Conservation (phyloP, 1,284 basidiomycete species). For the Sparassis latifolia region DNA sequence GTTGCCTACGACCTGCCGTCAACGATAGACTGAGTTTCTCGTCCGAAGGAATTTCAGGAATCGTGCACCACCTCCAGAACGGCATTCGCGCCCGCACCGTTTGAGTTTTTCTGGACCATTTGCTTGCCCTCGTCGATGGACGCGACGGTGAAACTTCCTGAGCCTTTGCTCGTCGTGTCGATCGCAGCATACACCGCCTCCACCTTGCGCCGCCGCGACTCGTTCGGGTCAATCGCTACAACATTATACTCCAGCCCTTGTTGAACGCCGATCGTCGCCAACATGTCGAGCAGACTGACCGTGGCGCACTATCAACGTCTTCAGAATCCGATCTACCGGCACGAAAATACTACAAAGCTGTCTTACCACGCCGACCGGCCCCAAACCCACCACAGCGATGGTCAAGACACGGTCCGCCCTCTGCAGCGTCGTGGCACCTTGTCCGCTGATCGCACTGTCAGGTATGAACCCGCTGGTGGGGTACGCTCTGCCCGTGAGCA, state of each 20-base stretch:
- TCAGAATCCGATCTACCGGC: background rate
- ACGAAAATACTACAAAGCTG: background rate
- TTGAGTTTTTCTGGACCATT: slow-evolving; percentile 44
- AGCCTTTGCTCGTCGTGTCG: slow-evolving; percentile 35
- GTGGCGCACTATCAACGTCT: slow-evolving; percentile 40
- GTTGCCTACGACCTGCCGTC: slow-evolving; percentile 71
- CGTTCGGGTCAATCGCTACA: slow-evolving; percentile 57
- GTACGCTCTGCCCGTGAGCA: slow-evolving; percentile 51
- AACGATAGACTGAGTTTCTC: no score
- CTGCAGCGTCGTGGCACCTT: slow-evolving; percentile 17
- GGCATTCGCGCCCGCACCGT: slow-evolving; percentile 51
- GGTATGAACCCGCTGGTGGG: slow-evolving; percentile 37
- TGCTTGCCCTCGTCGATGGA: slow-evolving; percentile 46
- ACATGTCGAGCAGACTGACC: slow-evolving; percentile 58
- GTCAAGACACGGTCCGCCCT: slow-evolving; percentile 42
- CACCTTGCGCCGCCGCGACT: slow-evolving; percentile 50
- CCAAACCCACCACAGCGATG: slow-evolving; percentile 64
- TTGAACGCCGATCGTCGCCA: slow-evolving; percentile 32
- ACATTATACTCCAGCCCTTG: slow-evolving; percentile 39
- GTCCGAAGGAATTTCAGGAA: no score
- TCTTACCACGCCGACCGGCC: slow-evolving; percentile 65
- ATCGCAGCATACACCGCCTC: slow-evolving; percentile 47
- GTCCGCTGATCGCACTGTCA: slow-evolving; percentile 10
- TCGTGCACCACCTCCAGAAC: slow-evolving; percentile 50
- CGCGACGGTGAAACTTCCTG: slow-evolving; percentile 42